Base-by-base conservation (phyloP, 768 basidiomycete genomes). In the Auriscalpium vulgare region DNA sequence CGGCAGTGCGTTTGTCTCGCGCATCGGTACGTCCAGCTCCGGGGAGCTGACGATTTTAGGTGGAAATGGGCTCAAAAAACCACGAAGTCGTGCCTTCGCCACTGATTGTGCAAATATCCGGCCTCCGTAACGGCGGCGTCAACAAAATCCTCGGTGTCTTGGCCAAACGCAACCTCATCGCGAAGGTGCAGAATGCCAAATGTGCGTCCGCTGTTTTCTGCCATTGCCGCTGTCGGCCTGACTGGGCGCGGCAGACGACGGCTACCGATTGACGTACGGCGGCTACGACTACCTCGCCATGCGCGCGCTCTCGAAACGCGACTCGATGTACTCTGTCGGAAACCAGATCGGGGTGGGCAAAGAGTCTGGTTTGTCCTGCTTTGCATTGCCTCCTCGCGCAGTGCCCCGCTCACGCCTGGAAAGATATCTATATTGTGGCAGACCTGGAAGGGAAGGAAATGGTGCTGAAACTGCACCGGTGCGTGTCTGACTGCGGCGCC, bases 261-360 rank as follows among this genome's bases (percentile, higher is more conserved):
- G 97, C 14, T 98, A 95, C 69, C 82, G 97, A 45, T 68, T 99
- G 61, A 98, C 97, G 4, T 99, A 99, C 67, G 97, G 97, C 37
- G 97, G 97, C n/a, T 94, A 97, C 61, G 97, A 99, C 65, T 98
- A 85, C 68, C 79, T 99, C 23, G 92, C 97, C 21, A 89, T 98
- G 78, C 82, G 93, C 37, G 88, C 97, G 3, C 75, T 98, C 68
- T 93, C 91, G 1, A 93, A 94, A 68, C 75, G 95, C 54, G 91
- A 92, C 55, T 83, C 90, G 0, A 79, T 99, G 72, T 75, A 87
- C 62, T 91, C 91, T 21, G 91, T 99, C 36, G 97, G 97, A 19
- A 97, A 97, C 67, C 92, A 97, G 74, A 95, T 99, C 65, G 97
- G 97, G 35, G 95, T 97, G 34, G 97, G 97, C 13, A 99, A 99